These are phyloP conservation scores for Phlyctochytrium bullatum DNA, from an alignment of 192 early-diverging fungal genomes.

Conservation along the genomic window DNA sequence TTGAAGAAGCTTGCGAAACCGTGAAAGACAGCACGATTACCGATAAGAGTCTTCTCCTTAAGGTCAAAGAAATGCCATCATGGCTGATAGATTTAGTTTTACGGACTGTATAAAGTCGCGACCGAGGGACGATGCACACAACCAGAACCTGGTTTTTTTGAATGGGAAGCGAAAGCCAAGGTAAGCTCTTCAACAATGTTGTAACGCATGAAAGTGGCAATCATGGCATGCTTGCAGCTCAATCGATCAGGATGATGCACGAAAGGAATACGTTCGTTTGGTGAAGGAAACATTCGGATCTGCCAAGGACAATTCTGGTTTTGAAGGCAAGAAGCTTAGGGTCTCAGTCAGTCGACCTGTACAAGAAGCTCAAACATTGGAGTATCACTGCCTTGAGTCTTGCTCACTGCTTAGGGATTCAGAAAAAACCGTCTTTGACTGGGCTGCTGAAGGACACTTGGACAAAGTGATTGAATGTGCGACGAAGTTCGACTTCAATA, in stretches of 20 bases:
- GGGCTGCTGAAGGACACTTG: conserved; percentile 29
- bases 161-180: conserved; percentile 30
- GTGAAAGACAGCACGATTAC: neutral
- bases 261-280: conserved; percentile 21
- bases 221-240: neutral
- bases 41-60: neutral
- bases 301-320: neutral
- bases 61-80: neutral
- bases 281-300: conserved; percentile 6
- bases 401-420: conserved; percentile 15
- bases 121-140: conserved; percentile 37
- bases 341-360: neutral
- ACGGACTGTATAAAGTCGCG: conserved; percentile 43
- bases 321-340: conserved; percentile 3
- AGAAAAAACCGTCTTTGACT: conserved; percentile 31
- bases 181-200: too few species aligned
- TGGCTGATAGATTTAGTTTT: conserved; percentile 26
- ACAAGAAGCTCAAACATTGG: too few species aligned
- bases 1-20: neutral
- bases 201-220: neutral
- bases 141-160: conserved; percentile 32
- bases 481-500: neutral
- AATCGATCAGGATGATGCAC: conserved; percentile 37
- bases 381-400: neutral
- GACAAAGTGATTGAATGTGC: conserved; percentile 11